Conservation (phyloP, 208 protist species). For the Acanthamoeba lenticulata region DNA sequence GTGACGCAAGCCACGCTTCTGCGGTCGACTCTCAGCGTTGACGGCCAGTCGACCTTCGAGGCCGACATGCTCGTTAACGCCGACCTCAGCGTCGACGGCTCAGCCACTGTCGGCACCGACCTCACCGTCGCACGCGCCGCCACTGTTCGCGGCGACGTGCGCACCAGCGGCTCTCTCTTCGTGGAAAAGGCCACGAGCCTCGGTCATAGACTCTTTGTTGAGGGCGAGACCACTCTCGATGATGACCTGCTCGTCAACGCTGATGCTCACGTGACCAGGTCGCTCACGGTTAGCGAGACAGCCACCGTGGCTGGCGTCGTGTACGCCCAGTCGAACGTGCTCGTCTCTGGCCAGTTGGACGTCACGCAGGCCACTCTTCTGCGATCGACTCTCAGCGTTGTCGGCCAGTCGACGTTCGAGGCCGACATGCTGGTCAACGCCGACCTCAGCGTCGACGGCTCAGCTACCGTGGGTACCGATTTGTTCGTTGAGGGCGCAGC, state of each 20-base stretch:
- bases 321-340: not conserved
- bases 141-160: not conserved
- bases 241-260: too few relatives aligned
- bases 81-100: not conserved
- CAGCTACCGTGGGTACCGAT: not conserved
- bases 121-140: not conserved
- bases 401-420: not conserved
- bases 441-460: not conserved
- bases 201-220: too few relatives aligned
- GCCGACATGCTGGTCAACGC: not conserved
- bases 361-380: not conserved
- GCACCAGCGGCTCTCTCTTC: not conserved
- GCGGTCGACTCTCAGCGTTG: too few relatives aligned
- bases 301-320: not conserved
- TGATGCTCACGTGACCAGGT: too few relatives aligned
- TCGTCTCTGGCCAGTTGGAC: not conserved
- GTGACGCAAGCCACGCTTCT: too few relatives aligned
- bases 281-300: not conserved
- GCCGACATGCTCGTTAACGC: not conserved
- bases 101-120: too few relatives aligned
- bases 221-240: too few relatives aligned
- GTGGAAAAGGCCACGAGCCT: too few relatives aligned
- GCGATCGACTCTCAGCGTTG: not conserved
- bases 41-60: too few relatives aligned
- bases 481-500: not conserved